phyloP scores from a whole-genome alignment of 192 early-diverging fungal genomes.

The Umbelopsis ramanniana region DNA sequence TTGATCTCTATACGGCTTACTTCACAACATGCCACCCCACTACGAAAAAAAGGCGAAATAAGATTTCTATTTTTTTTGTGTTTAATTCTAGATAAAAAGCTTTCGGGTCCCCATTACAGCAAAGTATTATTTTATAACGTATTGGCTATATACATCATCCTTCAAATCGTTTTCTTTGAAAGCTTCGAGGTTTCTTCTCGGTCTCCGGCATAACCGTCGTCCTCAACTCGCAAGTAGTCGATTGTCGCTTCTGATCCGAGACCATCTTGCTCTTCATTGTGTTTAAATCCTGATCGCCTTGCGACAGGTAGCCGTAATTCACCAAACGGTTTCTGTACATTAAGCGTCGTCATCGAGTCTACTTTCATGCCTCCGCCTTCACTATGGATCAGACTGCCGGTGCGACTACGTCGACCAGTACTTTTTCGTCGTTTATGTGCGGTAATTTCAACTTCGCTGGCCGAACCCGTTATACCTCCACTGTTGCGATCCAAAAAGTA shows the following conservation, averaged over 20 bases:
- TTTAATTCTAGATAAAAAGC: too few relatives aligned
- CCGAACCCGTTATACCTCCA: slow-evolving; percentile 42
- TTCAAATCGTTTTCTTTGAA: not conserved
- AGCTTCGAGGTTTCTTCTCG: not conserved
- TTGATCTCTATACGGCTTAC: too few relatives aligned
- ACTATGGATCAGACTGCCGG: slow-evolving; percentile 16
- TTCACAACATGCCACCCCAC: too few relatives aligned
- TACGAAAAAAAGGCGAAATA: too few relatives aligned
- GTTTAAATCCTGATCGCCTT: not conserved
- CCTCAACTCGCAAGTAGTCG: not conserved
- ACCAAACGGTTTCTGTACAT: not conserved
- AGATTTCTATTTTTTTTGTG: too few relatives aligned
- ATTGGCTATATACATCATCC: too few relatives aligned
- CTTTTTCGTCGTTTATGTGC: slow-evolving; percentile 7
- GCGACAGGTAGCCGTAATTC: slow-evolving; percentile 24
- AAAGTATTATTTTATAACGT: too few relatives aligned
- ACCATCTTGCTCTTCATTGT: not conserved
- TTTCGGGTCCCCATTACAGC: too few relatives aligned
- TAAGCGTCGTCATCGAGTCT: slow-evolving; percentile 45
- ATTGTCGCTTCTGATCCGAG: not conserved
- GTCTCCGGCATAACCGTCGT: slow-evolving; percentile 12
- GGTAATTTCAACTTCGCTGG: slow-evolving; percentile 6
- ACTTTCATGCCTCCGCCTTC: slow-evolving; percentile 45
- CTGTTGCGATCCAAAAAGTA: slow-evolving; percentile 50
- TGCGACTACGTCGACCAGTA: slow-evolving; percentile 29